Conservation (phyloP, 306 rosid genomes). For the Sesbania bispinosa region DNA sequence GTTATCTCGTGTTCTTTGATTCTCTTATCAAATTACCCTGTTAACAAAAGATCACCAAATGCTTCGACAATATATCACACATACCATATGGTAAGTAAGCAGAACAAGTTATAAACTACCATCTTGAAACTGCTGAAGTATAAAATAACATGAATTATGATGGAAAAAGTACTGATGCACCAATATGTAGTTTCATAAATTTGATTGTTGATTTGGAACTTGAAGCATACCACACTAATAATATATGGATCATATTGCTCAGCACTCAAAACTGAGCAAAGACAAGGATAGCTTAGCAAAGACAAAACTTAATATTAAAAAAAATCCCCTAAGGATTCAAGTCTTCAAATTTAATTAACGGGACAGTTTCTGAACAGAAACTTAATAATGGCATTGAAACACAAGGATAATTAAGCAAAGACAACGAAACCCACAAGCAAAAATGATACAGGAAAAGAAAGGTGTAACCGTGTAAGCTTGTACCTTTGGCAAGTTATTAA, state of each 20-base stretch:
- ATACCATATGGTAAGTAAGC: neutral
- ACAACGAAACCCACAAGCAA: neutral
- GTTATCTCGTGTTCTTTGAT: neutral
- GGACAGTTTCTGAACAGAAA: neutral
- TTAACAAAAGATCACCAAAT: neutral
- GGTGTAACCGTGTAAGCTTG: neutral
- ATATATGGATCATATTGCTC: neutral
- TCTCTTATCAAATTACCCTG: neutral
- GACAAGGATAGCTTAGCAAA: no score
- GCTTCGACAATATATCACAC: neutral
- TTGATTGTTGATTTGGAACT: neutral
- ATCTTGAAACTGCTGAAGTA: neutral
- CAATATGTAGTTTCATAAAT: neutral
- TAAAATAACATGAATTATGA: neutral
- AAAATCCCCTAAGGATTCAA: no score
- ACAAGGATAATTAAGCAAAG: neutral
- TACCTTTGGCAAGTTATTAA: constrained; percentile 66
- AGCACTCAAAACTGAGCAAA: no score
- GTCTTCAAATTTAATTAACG: no score
- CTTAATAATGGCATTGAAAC: neutral
- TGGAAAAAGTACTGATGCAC: neutral
- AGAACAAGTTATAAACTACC: neutral
- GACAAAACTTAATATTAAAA: no score
- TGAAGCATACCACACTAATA: neutral
- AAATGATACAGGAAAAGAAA: neutral